Conservation (phyloP, 345 rosid genomes). For the Excoecaria agallocha region DNA sequence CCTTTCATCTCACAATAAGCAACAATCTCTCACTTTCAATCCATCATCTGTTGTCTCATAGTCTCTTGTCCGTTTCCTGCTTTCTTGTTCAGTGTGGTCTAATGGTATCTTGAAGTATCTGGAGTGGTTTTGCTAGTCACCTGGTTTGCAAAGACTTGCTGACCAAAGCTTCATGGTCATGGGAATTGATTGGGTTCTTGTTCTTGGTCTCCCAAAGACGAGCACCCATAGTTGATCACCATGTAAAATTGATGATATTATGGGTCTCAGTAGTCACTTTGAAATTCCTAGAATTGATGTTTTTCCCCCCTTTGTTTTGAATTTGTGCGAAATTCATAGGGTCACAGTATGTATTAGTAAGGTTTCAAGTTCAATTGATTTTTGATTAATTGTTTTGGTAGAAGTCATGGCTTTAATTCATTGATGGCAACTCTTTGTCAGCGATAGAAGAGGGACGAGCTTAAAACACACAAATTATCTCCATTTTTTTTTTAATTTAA, state of each 20-base stretch:
- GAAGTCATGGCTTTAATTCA: not conserved
- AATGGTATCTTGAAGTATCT: not conserved
- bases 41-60: not conserved
- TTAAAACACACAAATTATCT: not conserved
- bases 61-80: not conserved
- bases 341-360: not conserved
- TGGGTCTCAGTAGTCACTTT: not conserved
- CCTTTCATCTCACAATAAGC: not conserved
- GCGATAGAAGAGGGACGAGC: not conserved
- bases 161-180: not conserved
- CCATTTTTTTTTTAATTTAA: no score
- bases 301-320: not conserved
- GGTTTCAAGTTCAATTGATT: no score
- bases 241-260: not conserved
- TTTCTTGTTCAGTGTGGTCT: no score
- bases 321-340: not conserved
- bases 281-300: not conserved
- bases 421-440: not conserved
- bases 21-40: not conserved
- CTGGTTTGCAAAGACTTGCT: not conserved
- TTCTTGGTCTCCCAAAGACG: not conserved
- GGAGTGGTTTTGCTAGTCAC: not conserved
- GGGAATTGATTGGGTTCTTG: not conserved
- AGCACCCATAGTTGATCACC: not conserved
- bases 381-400: not conserved